Conservation (phyloP, 2,329 filamentous ascomycete genomes). For the Apiospora sp. region DNA sequence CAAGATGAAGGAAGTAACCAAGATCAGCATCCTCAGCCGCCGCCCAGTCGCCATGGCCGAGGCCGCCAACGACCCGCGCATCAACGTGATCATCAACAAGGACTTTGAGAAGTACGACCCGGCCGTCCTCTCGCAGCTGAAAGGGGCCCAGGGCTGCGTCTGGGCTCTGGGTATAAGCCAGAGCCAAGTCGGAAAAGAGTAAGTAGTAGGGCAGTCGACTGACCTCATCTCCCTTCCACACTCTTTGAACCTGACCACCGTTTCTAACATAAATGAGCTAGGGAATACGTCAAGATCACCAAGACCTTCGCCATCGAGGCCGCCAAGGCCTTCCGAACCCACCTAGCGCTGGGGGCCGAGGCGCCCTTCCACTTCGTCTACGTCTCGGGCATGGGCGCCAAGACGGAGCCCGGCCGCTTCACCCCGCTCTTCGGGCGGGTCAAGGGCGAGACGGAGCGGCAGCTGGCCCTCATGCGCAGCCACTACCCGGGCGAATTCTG, state of each 20-base stretch:
- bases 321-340: constrained; percentile 56
- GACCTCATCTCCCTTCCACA: constrained; percentile 2
- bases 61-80: constrained; percentile 62
- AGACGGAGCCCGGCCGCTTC: constrained; percentile 61
- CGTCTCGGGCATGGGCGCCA: constrained; percentile 71
- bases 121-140: constrained; percentile 64
- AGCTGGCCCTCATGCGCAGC: constrained; percentile 61
- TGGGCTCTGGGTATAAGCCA: constrained; percentile 77
- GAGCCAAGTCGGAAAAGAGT: constrained; percentile 66
- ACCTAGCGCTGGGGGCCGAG: constrained; percentile 64
- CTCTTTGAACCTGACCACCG: too few species aligned
- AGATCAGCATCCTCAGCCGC: constrained; percentile 70
- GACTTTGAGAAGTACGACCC: constrained; percentile 70
- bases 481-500: constrained; percentile 53
- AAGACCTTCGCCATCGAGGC: constrained; percentile 53
- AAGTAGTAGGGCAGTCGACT: constrained; percentile 34
- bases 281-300: constrained; percentile 65
- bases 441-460: constrained; percentile 72
- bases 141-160: constrained; percentile 72
- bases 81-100: constrained; percentile 71
- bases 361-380: constrained; percentile 72
- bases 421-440: constrained; percentile 66
- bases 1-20: constrained; percentile 61
- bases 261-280: constrained; percentile 29
- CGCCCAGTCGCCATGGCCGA: constrained; percentile 70